Evolutionary conservation across 2,329 filamentous ascomycete species (phyloP).

Genomic region (Cryphonectria parasitica): DNA sequence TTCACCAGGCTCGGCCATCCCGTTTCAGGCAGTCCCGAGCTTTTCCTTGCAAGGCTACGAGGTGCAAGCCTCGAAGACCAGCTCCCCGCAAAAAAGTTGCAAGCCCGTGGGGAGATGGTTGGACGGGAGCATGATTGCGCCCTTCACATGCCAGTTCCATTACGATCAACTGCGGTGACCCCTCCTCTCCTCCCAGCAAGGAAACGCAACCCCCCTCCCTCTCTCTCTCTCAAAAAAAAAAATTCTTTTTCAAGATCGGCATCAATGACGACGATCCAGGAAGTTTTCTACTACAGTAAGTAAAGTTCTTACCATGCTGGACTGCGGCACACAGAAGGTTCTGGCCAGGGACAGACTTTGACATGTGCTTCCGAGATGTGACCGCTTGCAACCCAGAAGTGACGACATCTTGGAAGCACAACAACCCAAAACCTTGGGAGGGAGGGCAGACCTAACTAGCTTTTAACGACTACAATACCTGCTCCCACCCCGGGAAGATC

Average conservation of each 20-base stretch:
- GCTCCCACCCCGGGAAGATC: background rate
- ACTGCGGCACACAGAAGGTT: background rate
- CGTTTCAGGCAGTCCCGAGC: slow-evolving; percentile 19
- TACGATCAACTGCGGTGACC: background rate
- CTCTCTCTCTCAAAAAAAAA: background rate
- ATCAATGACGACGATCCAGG: background rate
- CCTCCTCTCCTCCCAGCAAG: background rate
- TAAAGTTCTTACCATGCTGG: background rate
- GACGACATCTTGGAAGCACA: background rate
- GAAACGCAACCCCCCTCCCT: background rate
- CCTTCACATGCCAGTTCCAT: slow-evolving; percentile 16
- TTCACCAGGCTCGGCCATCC: slow-evolving; percentile 4
- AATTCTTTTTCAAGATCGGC: background rate
- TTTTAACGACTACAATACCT: background rate
- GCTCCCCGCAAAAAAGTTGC: slow-evolving; percentile 23
- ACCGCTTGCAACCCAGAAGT: slow-evolving; percentile 7
- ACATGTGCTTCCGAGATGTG: slow-evolving; percentile 17
- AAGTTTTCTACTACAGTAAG: background rate
- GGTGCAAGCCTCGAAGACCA: slow-evolving; percentile 25
- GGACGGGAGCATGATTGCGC: background rate
- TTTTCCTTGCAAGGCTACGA: slow-evolving; percentile 4
- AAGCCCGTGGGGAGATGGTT: slow-evolving; percentile 25
- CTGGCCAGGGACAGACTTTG: slow-evolving; percentile 11
- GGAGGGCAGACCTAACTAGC: background rate
- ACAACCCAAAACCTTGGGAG: background rate